phyloP scores from a whole-genome alignment of 2,329 filamentous ascomycete species.

The Verticillium alfalfae region DNA sequence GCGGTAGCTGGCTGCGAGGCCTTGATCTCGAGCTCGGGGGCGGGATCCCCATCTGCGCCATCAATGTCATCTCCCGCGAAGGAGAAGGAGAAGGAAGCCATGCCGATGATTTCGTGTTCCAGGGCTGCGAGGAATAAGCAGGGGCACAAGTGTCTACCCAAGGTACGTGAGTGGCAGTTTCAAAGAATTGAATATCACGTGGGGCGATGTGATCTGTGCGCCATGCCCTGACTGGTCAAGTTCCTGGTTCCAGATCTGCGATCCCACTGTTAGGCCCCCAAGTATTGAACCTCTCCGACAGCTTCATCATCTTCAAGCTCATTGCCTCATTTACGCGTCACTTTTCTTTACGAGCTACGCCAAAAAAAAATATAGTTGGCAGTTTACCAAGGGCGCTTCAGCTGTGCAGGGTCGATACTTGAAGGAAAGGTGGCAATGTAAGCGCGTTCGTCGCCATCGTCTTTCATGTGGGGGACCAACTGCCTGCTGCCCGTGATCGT shows the following conservation, averaged over 20 bases:
- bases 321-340: too few species aligned
- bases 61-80: slow-evolving; percentile 63
- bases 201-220: background rate
- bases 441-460: background rate
- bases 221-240: background rate
- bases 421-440: background rate
- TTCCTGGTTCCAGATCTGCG: background rate
- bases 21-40: slow-evolving; percentile 3
- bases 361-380: too few species aligned
- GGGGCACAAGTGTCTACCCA: background rate
- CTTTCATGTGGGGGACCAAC: background rate
- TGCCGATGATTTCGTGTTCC: background rate
- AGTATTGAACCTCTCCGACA: too few species aligned
- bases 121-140: background rate
- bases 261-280: too few species aligned
- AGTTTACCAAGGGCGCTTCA: background rate
- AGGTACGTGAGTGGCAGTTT: background rate
- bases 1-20: slow-evolving; percentile 20
- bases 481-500: background rate
- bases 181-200: background rate
- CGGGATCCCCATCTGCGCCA: slow-evolving; percentile 25
- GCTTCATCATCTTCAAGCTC: too few species aligned
- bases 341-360: too few species aligned
- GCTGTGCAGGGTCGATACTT: background rate
- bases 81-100: slow-evolving; percentile 52